Conservation (phyloP, 192 early-diverging fungal genomes). For the Backusella circina region DNA sequence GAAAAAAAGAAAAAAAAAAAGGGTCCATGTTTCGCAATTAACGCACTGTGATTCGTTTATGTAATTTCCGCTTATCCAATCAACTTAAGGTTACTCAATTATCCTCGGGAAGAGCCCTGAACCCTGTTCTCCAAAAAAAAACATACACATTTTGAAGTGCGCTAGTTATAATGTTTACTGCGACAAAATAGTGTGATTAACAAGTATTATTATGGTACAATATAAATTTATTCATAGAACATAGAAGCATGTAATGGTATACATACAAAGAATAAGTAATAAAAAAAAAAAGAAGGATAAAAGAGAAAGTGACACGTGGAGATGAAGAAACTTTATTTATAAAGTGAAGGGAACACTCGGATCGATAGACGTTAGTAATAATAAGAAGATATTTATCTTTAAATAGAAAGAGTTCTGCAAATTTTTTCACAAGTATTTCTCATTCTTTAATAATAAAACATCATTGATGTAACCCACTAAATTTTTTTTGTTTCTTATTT, state of each 20-base stretch:
- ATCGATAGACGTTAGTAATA: background rate
- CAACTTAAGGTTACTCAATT: background rate
- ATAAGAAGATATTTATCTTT: background rate
- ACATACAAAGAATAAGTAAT: background rate
- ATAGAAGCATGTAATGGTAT: background rate
- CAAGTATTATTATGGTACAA: background rate
- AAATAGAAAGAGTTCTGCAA: background rate
- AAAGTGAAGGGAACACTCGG: background rate
- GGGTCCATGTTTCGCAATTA: slow-evolving; percentile 10
- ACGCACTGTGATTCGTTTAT: slow-evolving; percentile 7
- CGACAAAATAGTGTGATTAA: background rate
- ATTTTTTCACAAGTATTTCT: background rate
- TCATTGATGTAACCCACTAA: background rate
- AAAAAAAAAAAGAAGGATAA: background rate
- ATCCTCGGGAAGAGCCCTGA: background rate
- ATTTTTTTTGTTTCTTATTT: background rate
- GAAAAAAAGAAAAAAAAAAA: slow-evolving; percentile 6
- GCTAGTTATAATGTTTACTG: background rate
- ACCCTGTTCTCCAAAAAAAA: background rate
- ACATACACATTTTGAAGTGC: background rate
- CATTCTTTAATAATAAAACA: background rate
- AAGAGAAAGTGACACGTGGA: background rate
- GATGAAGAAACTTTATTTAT: background rate
- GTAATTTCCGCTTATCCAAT: slow-evolving; percentile 2
- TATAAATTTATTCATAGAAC: background rate